Conservation (phyloP, 2,329 filamentous ascomycete genomes). For the Ascochyta koolunga region DNA sequence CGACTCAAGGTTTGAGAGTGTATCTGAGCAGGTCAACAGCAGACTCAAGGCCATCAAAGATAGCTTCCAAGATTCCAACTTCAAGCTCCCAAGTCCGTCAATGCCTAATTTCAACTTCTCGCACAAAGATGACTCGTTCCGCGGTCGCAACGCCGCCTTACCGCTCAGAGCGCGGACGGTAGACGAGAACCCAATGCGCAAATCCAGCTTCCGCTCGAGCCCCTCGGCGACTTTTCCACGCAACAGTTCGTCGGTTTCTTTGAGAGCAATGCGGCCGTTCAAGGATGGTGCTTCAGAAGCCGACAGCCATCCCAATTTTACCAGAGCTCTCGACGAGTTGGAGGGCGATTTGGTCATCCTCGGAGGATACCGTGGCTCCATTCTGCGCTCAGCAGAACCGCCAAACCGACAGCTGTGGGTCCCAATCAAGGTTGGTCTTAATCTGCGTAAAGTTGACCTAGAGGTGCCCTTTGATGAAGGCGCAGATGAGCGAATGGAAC, state of each 20-base stretch:
- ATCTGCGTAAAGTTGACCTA: conserved; percentile 87
- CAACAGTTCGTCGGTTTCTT: conserved; percentile 20
- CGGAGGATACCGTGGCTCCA: conserved; percentile 87
- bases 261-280: conserved; percentile 20
- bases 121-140: conserved; percentile 40
- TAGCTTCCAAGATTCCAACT: conserved; percentile 81
- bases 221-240: conserved; percentile 19
- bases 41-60: conserved; percentile 89
- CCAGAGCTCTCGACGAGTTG: conserved; percentile 67
- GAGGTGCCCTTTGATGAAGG: conserved; percentile 82
- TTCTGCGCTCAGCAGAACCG: conserved; percentile 82
- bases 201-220: conserved; percentile 27
- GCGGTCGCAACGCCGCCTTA: conserved; percentile 21
- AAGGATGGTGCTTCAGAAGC: conserved; percentile 29
- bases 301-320: conserved; percentile 58
- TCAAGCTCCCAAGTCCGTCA: conserved; percentile 62
- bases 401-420: conserved; percentile 92
- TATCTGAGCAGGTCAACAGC: conserved; percentile 85
- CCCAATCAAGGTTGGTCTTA: conserved; percentile 89
- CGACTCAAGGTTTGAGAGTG: conserved; percentile 77
- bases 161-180: conserved; percentile 20
- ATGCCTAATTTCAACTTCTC: conserved; percentile 61
- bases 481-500: conserved; percentile 82
- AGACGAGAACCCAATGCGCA: conserved; percentile 19
- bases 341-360: conserved; percentile 87